Conservation (phyloP, 805 yeast species). For the Metschnikowia matae region DNA sequence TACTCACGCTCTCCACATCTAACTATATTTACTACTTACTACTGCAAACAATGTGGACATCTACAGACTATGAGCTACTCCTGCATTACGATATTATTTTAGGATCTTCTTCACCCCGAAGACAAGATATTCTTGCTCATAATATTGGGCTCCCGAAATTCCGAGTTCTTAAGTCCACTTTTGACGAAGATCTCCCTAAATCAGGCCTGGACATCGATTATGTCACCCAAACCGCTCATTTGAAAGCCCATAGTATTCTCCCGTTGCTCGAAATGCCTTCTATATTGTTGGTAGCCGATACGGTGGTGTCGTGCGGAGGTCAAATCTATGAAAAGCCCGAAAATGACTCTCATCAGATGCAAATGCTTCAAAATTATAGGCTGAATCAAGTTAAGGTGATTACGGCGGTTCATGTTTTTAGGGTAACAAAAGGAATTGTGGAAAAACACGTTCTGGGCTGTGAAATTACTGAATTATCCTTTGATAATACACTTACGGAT, state of each 20-base stretch:
- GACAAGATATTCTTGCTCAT: constrained; percentile 60
- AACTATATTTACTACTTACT: no score
- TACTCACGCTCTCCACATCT: background rate
- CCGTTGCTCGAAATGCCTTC: constrained; percentile 27
- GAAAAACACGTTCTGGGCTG: constrained; percentile 1
- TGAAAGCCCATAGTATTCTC: constrained; percentile 64
- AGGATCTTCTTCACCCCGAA: constrained; percentile 82
- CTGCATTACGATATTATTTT: constrained; percentile 42
- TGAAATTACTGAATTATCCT: constrained; percentile 45
- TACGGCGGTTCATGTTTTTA: constrained; percentile 31
- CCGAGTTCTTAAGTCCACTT: constrained; percentile 56
- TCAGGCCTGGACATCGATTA: constrained; percentile 45
- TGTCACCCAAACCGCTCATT: constrained; percentile 64
- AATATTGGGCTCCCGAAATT: constrained; percentile 48
- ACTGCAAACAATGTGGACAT: constrained; percentile 11
- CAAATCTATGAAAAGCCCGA: constrained; percentile 75
- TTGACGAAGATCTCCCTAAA: constrained; percentile 74
- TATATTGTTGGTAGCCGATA: constrained; percentile 68
- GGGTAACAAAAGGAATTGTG: constrained; percentile 9
- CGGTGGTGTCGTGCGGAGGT: constrained; percentile 60
- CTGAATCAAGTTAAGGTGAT: constrained; percentile 26
- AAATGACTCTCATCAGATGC: constrained; percentile 24
- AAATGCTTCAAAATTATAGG: constrained; percentile 27
- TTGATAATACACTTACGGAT: constrained; percentile 46
- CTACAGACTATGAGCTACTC: background rate